phyloP scores from a whole-genome alignment of 1,284 basidiomycete species.

The Wolfiporia cocos region DNA sequence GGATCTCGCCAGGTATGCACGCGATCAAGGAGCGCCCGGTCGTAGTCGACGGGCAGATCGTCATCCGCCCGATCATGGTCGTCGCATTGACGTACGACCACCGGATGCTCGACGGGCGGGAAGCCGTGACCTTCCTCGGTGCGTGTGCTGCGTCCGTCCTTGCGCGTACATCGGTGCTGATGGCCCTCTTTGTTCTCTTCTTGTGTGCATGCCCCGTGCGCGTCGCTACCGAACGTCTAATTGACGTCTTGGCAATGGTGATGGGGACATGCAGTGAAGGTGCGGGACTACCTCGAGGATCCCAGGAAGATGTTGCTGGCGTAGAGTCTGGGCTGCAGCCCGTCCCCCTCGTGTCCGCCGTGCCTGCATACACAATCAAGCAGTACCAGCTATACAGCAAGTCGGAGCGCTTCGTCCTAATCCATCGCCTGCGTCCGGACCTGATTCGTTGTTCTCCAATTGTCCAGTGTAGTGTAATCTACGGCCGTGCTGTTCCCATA shows the following conservation, averaged over 20 bases:
- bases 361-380: neutral
- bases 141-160: slow-evolving; percentile 26
- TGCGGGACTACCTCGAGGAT: slow-evolving; percentile 69
- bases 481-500: neutral
- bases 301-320: slow-evolving; percentile 57
- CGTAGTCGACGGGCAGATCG: slow-evolving; percentile 91
- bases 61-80: slow-evolving; percentile 96
- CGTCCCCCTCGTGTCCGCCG: neutral
- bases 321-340: slow-evolving; percentile 6
- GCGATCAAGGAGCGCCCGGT: slow-evolving; percentile 92
- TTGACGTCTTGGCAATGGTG: no score
- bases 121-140: slow-evolving; percentile 98
- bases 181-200: slow-evolving; percentile 4
- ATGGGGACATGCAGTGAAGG: slow-evolving; percentile 41
- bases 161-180: slow-evolving; percentile 6
- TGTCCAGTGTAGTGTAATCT: neutral
- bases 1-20: slow-evolving; percentile 84
- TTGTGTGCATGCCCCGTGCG: slow-evolving; percentile 3
- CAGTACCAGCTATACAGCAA: slow-evolving; percentile 1
- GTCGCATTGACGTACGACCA: slow-evolving; percentile 96
- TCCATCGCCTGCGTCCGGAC: neutral
- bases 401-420: neutral
- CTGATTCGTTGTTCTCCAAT: neutral
- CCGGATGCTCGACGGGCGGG: slow-evolving; percentile 91
- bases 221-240: no score